phyloP scores from a whole-genome alignment of 441 rosid genomes.

The Populus hybrid region DNA sequence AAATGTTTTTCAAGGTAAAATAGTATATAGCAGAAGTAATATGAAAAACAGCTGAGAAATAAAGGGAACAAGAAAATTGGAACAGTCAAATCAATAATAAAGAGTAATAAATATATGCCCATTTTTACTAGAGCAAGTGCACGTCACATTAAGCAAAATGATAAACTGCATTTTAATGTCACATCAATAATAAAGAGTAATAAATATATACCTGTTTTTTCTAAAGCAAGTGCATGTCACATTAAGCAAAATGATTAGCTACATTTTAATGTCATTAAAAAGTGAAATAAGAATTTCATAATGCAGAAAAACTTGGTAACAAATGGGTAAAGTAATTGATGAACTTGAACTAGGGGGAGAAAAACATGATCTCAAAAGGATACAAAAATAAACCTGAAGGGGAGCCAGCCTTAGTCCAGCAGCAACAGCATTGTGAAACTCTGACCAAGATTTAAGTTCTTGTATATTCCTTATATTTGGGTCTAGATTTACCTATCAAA shows the following conservation, averaged over 20 bases:
- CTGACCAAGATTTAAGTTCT: slow-evolving; percentile 98
- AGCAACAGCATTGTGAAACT: slow-evolving; percentile 99
- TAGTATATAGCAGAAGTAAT: background rate
- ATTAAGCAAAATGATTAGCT: background rate
- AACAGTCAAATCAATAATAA: background rate
- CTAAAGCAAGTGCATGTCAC: background rate
- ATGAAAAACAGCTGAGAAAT: background rate
- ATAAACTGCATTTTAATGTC: background rate
- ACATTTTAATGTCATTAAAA: background rate
- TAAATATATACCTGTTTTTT: background rate
- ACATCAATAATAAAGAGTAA: background rate
- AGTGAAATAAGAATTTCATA: background rate
- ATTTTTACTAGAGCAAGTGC: background rate
- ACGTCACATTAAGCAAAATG: background rate
- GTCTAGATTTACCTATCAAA: slow-evolving; percentile 85
- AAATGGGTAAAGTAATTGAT: background rate
- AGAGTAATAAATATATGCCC: background rate
- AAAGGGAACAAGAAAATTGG: background rate
- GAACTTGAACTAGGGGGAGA: background rate
- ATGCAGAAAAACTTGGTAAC: background rate
- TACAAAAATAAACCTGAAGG: slow-evolving; percentile 63
- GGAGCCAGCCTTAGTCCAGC: slow-evolving; percentile 97
- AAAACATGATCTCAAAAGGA: slow-evolving; percentile 17
- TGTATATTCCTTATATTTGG: slow-evolving; percentile 87
- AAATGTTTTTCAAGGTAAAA: background rate